Base-by-base conservation (phyloP, 129 eudicot species). In the Escallonia rubra region DNA sequence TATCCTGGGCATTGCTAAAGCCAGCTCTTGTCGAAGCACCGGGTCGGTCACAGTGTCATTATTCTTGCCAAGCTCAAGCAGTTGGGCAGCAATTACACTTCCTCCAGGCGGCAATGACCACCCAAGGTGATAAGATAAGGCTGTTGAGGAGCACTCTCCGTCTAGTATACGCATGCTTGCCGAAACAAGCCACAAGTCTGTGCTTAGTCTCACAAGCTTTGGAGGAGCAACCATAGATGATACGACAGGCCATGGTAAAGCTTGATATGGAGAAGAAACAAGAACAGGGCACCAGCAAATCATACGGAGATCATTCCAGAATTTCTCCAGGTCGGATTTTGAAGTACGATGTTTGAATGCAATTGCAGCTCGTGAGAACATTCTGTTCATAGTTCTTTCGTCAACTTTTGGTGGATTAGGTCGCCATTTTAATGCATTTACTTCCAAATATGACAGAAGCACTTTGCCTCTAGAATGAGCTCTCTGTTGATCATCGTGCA, bases 131-230 rank as follows among this genome's bases (percentile, higher is more conserved):
- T 79, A 56, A 43, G 99, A 84, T 60, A 94, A 85, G 41, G 86
- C 79, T 65, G 96, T 79, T 34, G 96, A 87, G 56, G 96, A 89
- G 76, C 99, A 94, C 45, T 89, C 97, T 57, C 96, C 96, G 76
- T 94, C 97, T 68, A 94, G 79, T 80, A 94, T 94, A 51, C 99
- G 83, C 99, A 94, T 87, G 77, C 97, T 89, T 62, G 93, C 99
- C 7, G 99, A 94, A 57, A 85, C 97, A 68, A 94, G 97, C 99
- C 99, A 94, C 73, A 89, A 61, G 72, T 94, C 99, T 12, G 85
- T 67, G 64, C 68, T 74, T 50, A 74, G 82, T 66, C 99, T 85
- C 55, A 89, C 99, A 59, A 94, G 92, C 77, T 85, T 94, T 39
- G 99, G 99, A 66, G 99, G 97, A 67, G 97, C 99, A 65, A 94